These are phyloP conservation scores for Roridomyces roridus DNA, from an alignment of 768 basidiomycete species.

Conservation along the genomic window DNA sequence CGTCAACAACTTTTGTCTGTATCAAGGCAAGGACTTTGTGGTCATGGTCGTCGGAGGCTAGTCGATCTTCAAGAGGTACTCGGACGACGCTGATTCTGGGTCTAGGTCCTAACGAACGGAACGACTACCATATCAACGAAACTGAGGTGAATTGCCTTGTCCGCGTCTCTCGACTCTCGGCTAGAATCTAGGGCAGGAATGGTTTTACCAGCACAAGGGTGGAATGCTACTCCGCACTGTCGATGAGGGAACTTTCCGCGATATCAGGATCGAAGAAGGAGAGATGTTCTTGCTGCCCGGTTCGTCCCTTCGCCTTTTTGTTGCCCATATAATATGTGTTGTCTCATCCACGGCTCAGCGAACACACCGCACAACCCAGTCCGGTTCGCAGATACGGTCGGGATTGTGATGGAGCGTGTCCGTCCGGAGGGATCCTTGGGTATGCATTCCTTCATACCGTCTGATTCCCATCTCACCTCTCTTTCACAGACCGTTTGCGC, in stretches of 20 bases:
- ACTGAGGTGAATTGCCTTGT: slow-evolving; percentile 68
- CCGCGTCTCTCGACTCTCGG: not conserved
- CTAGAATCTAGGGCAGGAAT: slow-evolving; percentile 64
- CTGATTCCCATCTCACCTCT: not conserved
- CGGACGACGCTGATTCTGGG: no score
- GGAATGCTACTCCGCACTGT: slow-evolving; percentile 90
- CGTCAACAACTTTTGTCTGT: slow-evolving; percentile 90
- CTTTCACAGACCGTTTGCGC: slow-evolving; percentile 74
- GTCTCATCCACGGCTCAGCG: slow-evolving; percentile 51
- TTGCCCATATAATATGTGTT: not conserved
- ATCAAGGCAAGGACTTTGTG: slow-evolving; percentile 82
- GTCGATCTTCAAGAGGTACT: no score
- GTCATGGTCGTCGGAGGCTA: slow-evolving; percentile 91
- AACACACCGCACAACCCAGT: slow-evolving; percentile 98
- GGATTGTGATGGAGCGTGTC: slow-evolving; percentile 88
- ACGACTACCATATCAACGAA: slow-evolving; percentile 95
- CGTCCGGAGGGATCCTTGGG: slow-evolving; percentile 80
- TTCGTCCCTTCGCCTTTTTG: slow-evolving; percentile 36
- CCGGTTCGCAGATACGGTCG: slow-evolving; percentile 88
- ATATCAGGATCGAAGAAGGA: slow-evolving; percentile 91
- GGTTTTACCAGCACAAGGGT: slow-evolving; percentile 98
- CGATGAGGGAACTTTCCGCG: slow-evolving; percentile 78
- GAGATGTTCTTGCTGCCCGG: slow-evolving; percentile 97
- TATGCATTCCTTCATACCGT: slow-evolving; percentile 36
- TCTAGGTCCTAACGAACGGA: slow-evolving; percentile 82